Evolutionary conservation across 2,329 filamentous ascomycete genomes (phyloP).

Genomic region (Ceratocystis eucalypticola): DNA sequence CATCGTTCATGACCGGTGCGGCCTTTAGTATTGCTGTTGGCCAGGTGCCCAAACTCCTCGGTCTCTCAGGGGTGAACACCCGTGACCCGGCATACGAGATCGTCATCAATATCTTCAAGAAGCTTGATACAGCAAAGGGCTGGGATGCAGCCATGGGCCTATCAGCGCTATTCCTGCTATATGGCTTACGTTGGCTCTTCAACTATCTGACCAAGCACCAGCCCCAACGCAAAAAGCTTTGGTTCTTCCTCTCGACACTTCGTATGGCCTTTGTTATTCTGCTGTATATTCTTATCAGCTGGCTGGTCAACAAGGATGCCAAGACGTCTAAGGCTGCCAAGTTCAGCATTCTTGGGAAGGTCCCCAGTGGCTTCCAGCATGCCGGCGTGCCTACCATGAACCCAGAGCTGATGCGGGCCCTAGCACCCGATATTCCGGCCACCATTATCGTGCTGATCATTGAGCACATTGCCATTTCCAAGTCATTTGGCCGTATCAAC

Average conservation of each 20-base stretch:
- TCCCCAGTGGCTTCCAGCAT: slow-evolving; percentile 59
- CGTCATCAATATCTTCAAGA: slow-evolving; percentile 38
- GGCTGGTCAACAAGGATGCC: slow-evolving; percentile 50
- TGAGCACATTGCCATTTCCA: slow-evolving; percentile 93
- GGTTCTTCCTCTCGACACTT: slow-evolving; percentile 67
- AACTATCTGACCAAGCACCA: slow-evolving; percentile 51
- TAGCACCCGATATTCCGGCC: slow-evolving; percentile 62
- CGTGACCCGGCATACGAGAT: slow-evolving; percentile 35
- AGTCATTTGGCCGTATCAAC: slow-evolving; percentile 90
- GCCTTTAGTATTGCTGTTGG: slow-evolving; percentile 38
- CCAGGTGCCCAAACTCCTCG: slow-evolving; percentile 38
- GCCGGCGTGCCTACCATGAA: slow-evolving; percentile 60
- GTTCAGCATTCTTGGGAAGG: slow-evolving; percentile 51
- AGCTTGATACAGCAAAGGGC: slow-evolving; percentile 33
- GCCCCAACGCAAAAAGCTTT: slow-evolving; percentile 52
- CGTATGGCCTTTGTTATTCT: slow-evolving; percentile 70
- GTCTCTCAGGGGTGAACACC: slow-evolving; percentile 38
- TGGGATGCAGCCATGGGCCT: slow-evolving; percentile 64
- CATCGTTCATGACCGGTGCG: slow-evolving; percentile 42
- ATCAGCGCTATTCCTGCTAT: slow-evolving; percentile 53
- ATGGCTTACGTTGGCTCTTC: slow-evolving; percentile 50
- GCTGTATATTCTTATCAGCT: slow-evolving; percentile 66
- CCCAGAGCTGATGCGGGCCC: slow-evolving; percentile 49
- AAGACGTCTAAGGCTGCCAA: slow-evolving; percentile 36
- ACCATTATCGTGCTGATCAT: slow-evolving; percentile 90